Conservation (phyloP, 164 flowering plant genomes). For the Hamamelis virginiana region DNA sequence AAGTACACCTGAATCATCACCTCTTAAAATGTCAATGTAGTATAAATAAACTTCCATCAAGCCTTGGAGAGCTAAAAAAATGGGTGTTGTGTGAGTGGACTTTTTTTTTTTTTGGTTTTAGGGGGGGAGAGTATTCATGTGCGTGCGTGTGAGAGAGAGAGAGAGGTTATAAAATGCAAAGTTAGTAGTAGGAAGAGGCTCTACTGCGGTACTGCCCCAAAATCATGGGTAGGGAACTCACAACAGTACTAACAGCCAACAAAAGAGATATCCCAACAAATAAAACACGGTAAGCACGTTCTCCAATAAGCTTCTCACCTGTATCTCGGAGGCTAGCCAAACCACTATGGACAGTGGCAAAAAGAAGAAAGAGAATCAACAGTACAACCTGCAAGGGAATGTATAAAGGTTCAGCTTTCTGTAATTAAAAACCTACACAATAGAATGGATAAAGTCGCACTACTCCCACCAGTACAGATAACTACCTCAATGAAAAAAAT, state of each 20-base stretch:
- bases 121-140: no score
- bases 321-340: constrained; percentile 81
- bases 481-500: background rate
- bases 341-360: constrained; percentile 92
- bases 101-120: no score
- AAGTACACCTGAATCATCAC: constrained; percentile 75
- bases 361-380: constrained; percentile 70
- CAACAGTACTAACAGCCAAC: constrained; percentile 83
- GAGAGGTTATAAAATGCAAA: background rate
- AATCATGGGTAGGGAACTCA: constrained; percentile 36
- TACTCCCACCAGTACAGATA: background rate
- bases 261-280: constrained; percentile 92
- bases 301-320: constrained; percentile 90
- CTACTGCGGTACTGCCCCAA: no score
- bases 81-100: no score
- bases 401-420: constrained; percentile 10
- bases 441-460: background rate
- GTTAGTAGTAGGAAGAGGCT: background rate
- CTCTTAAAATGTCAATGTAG: constrained; percentile 6
- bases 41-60: background rate
- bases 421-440: background rate
- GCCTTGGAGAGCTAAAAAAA: background rate
- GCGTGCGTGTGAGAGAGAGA: background rate
- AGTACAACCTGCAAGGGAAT: constrained; percentile 77
- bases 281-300: constrained; percentile 85